Percentiles rank a stretch among this genome's conserved stretches.
Conservation (phyloP, 495 filamentous ascomycete species). For the Talaromyces borbonicus region DNA sequence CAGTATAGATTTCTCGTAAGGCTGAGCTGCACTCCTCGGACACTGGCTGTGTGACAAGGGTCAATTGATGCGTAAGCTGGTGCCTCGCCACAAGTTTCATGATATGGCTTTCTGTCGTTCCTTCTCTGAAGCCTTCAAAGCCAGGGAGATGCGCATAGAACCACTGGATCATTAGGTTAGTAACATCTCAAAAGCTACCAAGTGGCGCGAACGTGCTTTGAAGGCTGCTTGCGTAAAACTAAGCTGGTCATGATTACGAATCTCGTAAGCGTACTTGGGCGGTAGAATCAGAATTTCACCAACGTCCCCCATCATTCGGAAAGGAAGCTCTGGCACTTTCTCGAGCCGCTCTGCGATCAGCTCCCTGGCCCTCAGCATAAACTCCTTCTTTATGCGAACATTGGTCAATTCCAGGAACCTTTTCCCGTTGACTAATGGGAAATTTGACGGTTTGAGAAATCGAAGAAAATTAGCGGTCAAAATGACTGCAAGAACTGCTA, state of each 20-base stretch:
- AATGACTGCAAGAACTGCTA: no score
- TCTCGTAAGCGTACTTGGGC: no score
- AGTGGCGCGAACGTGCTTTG: background rate
- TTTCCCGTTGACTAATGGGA: slow-evolving; percentile 1
- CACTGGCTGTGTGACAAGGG: no score
- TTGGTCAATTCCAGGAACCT: background rate
- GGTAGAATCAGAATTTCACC: no score
- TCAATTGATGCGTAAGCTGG: no score
- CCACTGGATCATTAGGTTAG: background rate
- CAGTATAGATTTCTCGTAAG: no score
- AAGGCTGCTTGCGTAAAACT: background rate
- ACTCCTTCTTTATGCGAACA: background rate
- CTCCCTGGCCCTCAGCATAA: background rate
- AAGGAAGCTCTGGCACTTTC: no score
- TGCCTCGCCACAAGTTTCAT: background rate
- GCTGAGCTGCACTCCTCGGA: no score
- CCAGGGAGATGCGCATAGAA: background rate
- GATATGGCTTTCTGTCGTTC: slow-evolving; percentile 13
- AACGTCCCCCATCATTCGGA: no score
- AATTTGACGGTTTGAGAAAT: no score
- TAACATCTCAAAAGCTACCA: background rate
- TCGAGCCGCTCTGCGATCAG: background rate
- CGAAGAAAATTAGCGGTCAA: no score
- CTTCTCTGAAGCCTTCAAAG: background rate
- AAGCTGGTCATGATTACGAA: no score